Evolutionary conservation across 163 green algal genomes (phyloP).

Genomic region (Coccomyxa subellipsoidea): DNA sequence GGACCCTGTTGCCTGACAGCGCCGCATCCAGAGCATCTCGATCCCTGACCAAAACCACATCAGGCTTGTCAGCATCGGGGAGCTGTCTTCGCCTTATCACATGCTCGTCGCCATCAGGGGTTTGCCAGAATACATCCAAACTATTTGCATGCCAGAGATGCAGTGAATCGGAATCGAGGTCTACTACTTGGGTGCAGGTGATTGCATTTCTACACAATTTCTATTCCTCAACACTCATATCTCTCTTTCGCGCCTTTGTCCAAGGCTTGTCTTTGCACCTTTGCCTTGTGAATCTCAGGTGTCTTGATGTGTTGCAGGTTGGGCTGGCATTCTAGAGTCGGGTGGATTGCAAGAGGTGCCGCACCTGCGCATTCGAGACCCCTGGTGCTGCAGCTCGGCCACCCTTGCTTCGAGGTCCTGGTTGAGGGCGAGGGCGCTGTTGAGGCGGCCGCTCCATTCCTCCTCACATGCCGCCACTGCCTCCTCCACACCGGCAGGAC

Average conservation of each 20-base stretch:
- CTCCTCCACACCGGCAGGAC: not conserved
- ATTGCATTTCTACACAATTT: no score
- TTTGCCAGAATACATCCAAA: not conserved
- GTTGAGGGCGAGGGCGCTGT: conserved; percentile 15
- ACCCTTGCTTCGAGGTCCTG: conserved; percentile 14
- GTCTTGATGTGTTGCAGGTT: no score
- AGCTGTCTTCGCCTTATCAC: not conserved
- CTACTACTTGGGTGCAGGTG: no score
- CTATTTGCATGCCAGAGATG: not conserved
- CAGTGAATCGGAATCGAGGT: no score
- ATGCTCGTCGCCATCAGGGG: not conserved
- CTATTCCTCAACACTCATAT: no score
- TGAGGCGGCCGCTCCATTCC: conserved; percentile 14
- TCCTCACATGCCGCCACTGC: conserved; percentile 10
- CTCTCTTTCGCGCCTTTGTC: no score
- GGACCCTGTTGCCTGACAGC: conserved; percentile 1
- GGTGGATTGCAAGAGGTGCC: not conserved
- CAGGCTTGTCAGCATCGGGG: not conserved
- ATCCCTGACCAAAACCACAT: conserved; percentile 12
- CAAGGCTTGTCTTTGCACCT: no score
- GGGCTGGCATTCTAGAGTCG: not conserved
- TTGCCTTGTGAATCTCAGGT: no score
- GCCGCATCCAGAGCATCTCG: not conserved
- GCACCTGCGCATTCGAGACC: conserved; percentile 4
- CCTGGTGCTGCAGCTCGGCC: conserved; percentile 7